Evolutionary conservation across 257 asterid genomes (phyloP).

Genomic region (Solanum tarijense): DNA sequence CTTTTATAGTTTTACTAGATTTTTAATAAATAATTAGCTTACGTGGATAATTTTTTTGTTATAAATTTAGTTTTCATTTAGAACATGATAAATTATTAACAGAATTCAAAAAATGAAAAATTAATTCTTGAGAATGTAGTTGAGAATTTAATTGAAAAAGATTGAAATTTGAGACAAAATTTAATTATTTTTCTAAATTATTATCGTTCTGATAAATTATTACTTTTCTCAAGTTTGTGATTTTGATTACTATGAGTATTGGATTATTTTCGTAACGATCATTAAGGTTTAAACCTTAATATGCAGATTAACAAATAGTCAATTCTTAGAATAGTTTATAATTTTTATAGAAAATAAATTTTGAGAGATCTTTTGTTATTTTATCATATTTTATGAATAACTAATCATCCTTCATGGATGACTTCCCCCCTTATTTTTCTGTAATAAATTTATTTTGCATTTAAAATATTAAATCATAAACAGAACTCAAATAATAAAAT

Average conservation of each 20-base stretch:
- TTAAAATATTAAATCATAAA: no score
- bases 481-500: background rate
- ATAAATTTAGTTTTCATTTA: background rate
- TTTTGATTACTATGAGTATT: background rate
- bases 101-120: background rate
- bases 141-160: background rate
- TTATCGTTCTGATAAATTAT: background rate
- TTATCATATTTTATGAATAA: no score
- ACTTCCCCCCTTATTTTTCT: background rate
- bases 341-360: background rate
- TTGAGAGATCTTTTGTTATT: background rate
- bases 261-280: background rate
- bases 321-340: background rate
- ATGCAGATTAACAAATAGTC: background rate
- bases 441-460: no score
- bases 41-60: background rate
- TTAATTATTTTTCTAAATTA: background rate
- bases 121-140: background rate
- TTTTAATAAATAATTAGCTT: background rate
- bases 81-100: background rate
- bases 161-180: background rate
- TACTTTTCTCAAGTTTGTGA: background rate
- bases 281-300: background rate
- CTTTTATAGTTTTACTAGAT: background rate
- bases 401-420: background rate